Conservation (phyloP, 129 eudicot genomes). For the Tanacetum coccineum region DNA sequence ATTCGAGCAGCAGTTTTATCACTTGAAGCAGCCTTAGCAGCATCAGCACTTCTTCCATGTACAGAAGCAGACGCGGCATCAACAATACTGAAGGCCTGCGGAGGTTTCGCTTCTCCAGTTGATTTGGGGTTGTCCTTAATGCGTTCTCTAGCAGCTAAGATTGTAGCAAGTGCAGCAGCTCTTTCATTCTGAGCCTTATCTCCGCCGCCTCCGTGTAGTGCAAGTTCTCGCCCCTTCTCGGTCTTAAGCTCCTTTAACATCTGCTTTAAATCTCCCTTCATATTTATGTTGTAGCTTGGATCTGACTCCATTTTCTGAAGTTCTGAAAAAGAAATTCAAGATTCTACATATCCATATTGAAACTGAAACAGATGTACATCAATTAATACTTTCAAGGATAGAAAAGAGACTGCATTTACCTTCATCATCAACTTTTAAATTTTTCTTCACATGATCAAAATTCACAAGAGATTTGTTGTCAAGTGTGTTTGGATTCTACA, state of each 20-base stretch:
- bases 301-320: conserved; percentile 66
- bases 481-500: conserved; percentile 85
- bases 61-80: conserved; percentile 99
- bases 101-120: conserved; percentile 42
- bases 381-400: neutral
- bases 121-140: conserved; percentile 64
- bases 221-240: conserved; percentile 80
- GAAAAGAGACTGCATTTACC: conserved; percentile 34
- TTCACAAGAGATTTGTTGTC: conserved; percentile 74
- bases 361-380: neutral
- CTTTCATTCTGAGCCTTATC: conserved; percentile 85
- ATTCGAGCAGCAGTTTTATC: conserved; percentile 96
- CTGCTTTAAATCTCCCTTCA: conserved; percentile 78
- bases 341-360: neutral
- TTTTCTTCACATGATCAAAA: conserved; percentile 90
- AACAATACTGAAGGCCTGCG: conserved; percentile 65
- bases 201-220: conserved; percentile 95
- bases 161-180: conserved; percentile 82
- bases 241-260: conserved; percentile 97
- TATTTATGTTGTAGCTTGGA: conserved; percentile 81
- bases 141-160: conserved; percentile 90
- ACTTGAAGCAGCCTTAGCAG: conserved; percentile 77
- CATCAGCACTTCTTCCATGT: conserved; percentile 97
- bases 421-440: conserved; percentile 87
- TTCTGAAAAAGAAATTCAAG: conserved; percentile 40